phyloP scores from a whole-genome alignment of 2,329 filamentous ascomycete genomes.

The Ophiostoma ips region DNA sequence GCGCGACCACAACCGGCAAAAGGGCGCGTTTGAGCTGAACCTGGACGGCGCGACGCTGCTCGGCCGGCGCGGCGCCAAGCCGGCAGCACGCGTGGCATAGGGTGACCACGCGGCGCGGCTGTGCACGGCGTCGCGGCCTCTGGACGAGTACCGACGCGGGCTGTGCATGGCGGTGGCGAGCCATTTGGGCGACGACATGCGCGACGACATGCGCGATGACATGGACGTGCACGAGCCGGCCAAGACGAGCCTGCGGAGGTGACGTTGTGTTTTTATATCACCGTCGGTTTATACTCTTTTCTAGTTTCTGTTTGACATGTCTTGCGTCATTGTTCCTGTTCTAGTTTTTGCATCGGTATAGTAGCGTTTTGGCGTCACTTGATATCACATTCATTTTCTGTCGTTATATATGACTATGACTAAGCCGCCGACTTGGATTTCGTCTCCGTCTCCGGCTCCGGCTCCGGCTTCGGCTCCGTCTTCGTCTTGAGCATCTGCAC shows the following conservation, averaged over 20 bases:
- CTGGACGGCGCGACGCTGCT: conserved; percentile 82
- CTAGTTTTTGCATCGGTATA: too few relatives aligned
- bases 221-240: not conserved
- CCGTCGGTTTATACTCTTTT: too few relatives aligned
- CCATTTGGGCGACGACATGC: not conserved
- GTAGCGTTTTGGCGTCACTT: too few relatives aligned
- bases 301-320: too few relatives aligned
- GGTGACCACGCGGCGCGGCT: not conserved
- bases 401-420: too few relatives aligned
- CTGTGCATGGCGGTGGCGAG: not conserved
- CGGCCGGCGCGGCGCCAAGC: conserved; percentile 50
- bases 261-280: too few relatives aligned
- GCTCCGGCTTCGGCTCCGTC: too few relatives aligned
- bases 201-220: too few relatives aligned
- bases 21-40: conserved; percentile 81
- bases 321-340: too few relatives aligned
- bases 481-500: not conserved
- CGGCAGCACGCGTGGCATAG: conserved; percentile 30
- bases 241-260: not conserved
- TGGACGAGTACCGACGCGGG: not conserved
- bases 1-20: conserved; percentile 48
- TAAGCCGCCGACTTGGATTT: too few relatives aligned
- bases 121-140: not conserved
- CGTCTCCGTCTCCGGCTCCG: too few relatives aligned
- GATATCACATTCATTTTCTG: too few relatives aligned